Evolutionary conservation across 2,329 filamentous ascomycete species (phyloP).

Genomic region (Penicillium sp.): DNA sequence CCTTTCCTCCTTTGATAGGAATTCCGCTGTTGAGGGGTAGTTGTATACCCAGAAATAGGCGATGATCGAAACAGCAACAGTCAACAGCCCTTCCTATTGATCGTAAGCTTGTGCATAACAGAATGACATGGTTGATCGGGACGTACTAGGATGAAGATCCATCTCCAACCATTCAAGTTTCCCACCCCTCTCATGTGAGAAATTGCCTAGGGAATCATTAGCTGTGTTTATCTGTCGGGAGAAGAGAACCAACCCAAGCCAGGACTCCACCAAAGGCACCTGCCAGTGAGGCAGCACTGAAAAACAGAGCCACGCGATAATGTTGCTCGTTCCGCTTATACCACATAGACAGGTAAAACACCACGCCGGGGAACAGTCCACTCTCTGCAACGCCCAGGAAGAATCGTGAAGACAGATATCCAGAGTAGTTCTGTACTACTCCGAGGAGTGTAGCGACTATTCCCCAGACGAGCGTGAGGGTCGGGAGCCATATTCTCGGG

Average conservation of each 20-base stretch:
- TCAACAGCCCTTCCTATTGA: slow-evolving; percentile 57
- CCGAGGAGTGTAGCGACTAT: slow-evolving; percentile 45
- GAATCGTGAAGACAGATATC: slow-evolving; percentile 43
- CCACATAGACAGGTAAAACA: slow-evolving; percentile 56
- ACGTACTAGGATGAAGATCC: slow-evolving; percentile 53
- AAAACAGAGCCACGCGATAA: slow-evolving; percentile 44
- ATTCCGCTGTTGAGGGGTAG: slow-evolving; percentile 37
- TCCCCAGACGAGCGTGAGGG: slow-evolving; percentile 42
- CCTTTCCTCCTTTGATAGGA: slow-evolving; percentile 44
- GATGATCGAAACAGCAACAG: slow-evolving; percentile 46
- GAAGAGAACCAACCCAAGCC: slow-evolving; percentile 35
- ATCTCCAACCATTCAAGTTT: slow-evolving; percentile 51
- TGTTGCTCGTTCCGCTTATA: slow-evolving; percentile 39
- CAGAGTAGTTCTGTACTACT: slow-evolving; percentile 41
- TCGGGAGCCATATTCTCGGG: slow-evolving; percentile 34
- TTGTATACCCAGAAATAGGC: slow-evolving; percentile 38
- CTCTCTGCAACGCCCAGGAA: slow-evolving; percentile 47
- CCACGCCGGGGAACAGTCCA: slow-evolving; percentile 47
- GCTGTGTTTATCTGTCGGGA: neutral
- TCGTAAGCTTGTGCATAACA: neutral
- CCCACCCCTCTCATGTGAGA: slow-evolving; percentile 41
- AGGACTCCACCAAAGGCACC: slow-evolving; percentile 55
- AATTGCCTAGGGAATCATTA: slow-evolving; percentile 35
- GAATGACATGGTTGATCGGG: neutral
- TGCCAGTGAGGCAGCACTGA: slow-evolving; percentile 49